Evolutionary conservation across 805 yeast species (phyloP), one percentile per base, ranked within the genome.

Genomic region (Alloascoidea hylecoeti): DNA sequence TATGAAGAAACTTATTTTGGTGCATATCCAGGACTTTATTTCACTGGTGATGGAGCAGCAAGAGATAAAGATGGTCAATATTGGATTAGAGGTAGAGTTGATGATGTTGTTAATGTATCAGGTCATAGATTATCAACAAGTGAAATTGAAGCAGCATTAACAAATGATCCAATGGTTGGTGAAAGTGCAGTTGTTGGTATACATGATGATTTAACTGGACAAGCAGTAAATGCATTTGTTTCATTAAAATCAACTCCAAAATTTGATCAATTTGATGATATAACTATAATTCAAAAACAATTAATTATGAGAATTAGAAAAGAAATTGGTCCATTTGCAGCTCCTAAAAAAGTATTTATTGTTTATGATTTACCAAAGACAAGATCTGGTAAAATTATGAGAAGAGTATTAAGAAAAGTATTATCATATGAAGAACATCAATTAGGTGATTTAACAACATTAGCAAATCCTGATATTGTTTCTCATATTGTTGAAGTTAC

Each of bases 71-170:
- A 92, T 55, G 97, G 97, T 37, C 89, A 78, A 68, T 84, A 77
- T 66, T 92, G 96, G 96, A 92, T 92, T 58, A 74, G 89, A 60
- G 98, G 98, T 52, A 80, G 98, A 61, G 96, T 92, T 46, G 97
- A 89, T 58, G 98, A 89, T 53, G 97, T 89, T 42, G 97, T 89
- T 48, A 92, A 92, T 55, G 97, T 92, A 30, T 79, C 94, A 38
- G 97, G 98, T 48, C 98, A 92, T 64, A 78, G 98, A 61, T 70
- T 92, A 49, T 85, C 96, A n/a, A 89, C 97, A 35, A 94, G 97
- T 16, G 98, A 92, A 64, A 89, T 92, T 49, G 98, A 92, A 64
- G 80, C 95, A 34, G 92, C 95, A 28, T 66, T 88, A 50, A 70
- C 76, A 46, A 86, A 79, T 53, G 85, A 84, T 62, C 67, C 67